Evolutionary conservation across 345 rosid genomes (phyloP).

Genomic region (Moringa oleifera): DNA sequence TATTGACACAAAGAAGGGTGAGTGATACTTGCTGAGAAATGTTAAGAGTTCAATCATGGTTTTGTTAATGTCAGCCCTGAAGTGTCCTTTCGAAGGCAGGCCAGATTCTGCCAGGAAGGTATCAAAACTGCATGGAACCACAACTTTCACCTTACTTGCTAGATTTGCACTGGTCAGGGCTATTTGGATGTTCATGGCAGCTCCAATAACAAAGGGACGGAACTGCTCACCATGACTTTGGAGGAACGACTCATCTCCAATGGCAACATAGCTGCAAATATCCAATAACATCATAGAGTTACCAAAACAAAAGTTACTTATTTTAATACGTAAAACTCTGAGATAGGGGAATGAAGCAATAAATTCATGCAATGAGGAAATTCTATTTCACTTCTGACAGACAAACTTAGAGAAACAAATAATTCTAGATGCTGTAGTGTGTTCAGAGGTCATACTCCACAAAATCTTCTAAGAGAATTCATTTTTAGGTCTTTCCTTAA

Average conservation of each 20-base stretch:
- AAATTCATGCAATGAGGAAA: background rate
- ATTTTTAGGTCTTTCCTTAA: too few relatives aligned
- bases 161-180: conserved; percentile 64
- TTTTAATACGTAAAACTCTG: background rate
- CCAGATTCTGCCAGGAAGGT: conserved; percentile 52
- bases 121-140: conserved; percentile 80
- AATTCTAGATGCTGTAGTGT: background rate
- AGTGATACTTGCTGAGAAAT: conserved; percentile 56
- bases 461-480: too few relatives aligned
- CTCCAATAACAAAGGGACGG: conserved; percentile 70
- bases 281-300: conserved; percentile 2
- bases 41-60: conserved; percentile 80
- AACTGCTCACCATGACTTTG: conserved; percentile 58
- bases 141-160: conserved; percentile 66
- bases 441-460: background rate
- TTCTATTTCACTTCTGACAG: too few relatives aligned
- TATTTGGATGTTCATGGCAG: conserved; percentile 68
- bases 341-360: background rate
- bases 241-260: conserved; percentile 86
- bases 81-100: conserved; percentile 73
- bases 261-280: conserved; percentile 61
- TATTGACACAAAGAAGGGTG: conserved; percentile 69
- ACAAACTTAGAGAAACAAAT: conserved; percentile 2
- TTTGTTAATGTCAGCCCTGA: conserved; percentile 71
- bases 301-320: conserved; percentile 4